Base-by-base conservation (phyloP, 257 asterid species). In the Dorcoceras hygrometricum region DNA sequence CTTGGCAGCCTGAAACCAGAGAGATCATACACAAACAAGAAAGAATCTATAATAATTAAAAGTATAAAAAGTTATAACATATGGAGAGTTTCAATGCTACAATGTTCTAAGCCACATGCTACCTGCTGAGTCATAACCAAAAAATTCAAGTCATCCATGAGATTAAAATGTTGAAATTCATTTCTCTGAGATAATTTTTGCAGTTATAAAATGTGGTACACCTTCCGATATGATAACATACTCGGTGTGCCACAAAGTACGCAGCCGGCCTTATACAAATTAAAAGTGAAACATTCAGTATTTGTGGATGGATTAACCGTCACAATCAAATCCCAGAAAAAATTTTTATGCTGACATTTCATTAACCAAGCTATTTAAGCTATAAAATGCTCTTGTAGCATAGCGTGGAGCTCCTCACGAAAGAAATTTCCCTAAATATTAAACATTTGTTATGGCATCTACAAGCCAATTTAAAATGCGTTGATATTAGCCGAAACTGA, bases 1-100 rank as follows among this genome's bases (percentile, higher is more conserved):
- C 73, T 73, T 79, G 65, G 99, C 99, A 71, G 89, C 96, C 99
- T 93, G 89, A 61, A 71, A 60, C 64, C 61, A 71, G 29, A 29
- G 25, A 73, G 63, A 39, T 48, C 58, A 36, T 58, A 54, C 59
- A 36, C 23, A 62, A 50, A 70, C 71, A 67, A 28, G 0, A 24
- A 72, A 31, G 22, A 29, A 18, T 62, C 53, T 22, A 62, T 8
- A 34, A 8, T n/a, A 51, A 31, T 29, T 31, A 18, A 11, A 60
- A 60, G 22, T 29, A 25, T 14, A 59, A n/a, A 0, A 25, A 10
- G 0, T 10, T 14, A 3, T 14, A 59, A 59, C 3, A 26, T 5
- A 59, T 26, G 8, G 0, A 2, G 22, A 16, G 8, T 26, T 25
- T 20, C 6, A 27, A n/a, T n/a, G 65, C 26, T 16, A n/a, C 48